Conservation (phyloP, 2,329 filamentous ascomycete genomes). For the Botrytis byssoidea region DNA sequence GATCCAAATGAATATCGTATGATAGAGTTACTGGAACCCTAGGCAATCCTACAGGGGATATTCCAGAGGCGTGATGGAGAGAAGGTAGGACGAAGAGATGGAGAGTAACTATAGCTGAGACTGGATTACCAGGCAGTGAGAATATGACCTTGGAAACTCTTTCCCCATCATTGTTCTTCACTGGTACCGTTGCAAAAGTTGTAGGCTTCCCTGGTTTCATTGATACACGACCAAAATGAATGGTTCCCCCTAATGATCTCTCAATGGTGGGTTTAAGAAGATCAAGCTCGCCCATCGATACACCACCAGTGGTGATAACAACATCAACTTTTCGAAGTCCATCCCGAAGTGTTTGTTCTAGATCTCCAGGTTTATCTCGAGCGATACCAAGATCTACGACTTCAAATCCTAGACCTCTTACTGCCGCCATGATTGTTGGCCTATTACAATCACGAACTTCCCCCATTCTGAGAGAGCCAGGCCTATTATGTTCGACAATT, state of each 20-base stretch:
- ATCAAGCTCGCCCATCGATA: constrained; percentile 97
- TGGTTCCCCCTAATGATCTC: constrained; percentile 81
- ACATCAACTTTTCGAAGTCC: constrained; percentile 75
- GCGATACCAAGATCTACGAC: constrained; percentile 85
- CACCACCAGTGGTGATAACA: constrained; percentile 88
- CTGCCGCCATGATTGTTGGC: constrained; percentile 78
- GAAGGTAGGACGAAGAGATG: constrained; percentile 91
- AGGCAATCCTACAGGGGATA: constrained; percentile 66
- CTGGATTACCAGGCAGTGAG: constrained; percentile 89
- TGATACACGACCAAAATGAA: constrained; percentile 91
- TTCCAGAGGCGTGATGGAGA: constrained; percentile 72
- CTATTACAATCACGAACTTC: constrained; percentile 94
- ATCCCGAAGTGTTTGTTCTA: constrained; percentile 75
- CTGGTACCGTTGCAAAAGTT: constrained; percentile 86
- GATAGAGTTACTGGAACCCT: constrained; percentile 68
- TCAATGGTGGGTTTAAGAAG: constrained; percentile 96
- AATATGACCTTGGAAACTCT: constrained; percentile 73
- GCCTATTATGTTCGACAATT: constrained; percentile 71
- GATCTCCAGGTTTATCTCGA: constrained; percentile 65
- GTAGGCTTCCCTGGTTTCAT: constrained; percentile 99
- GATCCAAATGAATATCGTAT: constrained; percentile 72
- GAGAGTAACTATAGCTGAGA: constrained; percentile 87
- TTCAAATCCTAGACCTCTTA: constrained; percentile 71
- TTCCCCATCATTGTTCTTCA: constrained; percentile 57
- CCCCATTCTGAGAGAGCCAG: constrained; percentile 64